phyloP scores from a whole-genome alignment of 192 early-diverging fungal genomes.

The Backusella tarrabulga region DNA sequence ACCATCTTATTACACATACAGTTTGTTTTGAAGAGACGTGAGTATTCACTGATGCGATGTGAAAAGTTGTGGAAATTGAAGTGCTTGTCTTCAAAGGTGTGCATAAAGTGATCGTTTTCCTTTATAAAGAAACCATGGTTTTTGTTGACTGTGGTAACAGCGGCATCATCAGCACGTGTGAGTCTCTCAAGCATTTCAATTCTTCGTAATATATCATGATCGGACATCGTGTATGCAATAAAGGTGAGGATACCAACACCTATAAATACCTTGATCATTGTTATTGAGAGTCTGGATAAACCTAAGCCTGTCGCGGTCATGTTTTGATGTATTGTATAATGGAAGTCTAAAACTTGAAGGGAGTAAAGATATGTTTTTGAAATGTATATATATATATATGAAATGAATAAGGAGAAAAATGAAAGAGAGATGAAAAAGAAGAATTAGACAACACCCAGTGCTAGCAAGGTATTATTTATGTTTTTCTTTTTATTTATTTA shows the following conservation, averaged over 20 bases:
- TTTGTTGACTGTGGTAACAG: neutral
- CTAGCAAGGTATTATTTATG: neutral
- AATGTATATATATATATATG: neutral
- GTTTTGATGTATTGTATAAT: neutral
- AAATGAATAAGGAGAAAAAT: neutral
- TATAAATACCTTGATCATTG: neutral
- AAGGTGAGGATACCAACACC: neutral
- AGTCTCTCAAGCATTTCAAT: neutral
- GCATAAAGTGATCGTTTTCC: neutral
- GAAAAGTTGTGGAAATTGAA: neutral
- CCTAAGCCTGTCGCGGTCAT: neutral
- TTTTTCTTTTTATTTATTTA: neutral
- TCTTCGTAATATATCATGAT: neutral
- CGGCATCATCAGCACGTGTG: neutral
- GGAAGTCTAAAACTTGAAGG: neutral
- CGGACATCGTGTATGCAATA: neutral
- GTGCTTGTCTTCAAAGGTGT: neutral
- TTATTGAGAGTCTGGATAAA: constrained; percentile 1
- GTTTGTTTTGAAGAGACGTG: neutral
- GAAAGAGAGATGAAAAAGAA: neutral
- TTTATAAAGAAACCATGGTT: neutral
- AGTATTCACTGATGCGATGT: neutral
- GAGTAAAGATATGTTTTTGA: neutral
- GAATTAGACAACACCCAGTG: neutral
- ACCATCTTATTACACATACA: neutral